Percentiles rank a stretch among this genome's conserved stretches.
Evolutionary conservation across 2,329 filamentous ascomycete genomes (phyloP).

Genomic region (Aspergillus pseudotamarii): DNA sequence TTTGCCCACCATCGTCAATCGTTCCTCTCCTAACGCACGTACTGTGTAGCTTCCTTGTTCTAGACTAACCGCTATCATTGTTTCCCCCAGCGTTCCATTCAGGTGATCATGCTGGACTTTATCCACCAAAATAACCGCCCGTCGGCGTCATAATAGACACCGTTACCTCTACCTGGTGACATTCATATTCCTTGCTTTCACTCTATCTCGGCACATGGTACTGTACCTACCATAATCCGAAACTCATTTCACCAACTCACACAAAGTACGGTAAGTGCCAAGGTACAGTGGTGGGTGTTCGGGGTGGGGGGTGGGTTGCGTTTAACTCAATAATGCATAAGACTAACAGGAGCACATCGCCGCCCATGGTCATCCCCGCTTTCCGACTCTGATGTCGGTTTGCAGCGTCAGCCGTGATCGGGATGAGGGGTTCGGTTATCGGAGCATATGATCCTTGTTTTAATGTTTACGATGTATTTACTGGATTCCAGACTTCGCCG

Average conservation of each 20-base stretch:
- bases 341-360: not conserved
- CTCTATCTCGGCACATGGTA: not conserved
- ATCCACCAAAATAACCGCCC: no score
- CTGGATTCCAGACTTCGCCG: no score
- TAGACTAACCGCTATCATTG: no score
- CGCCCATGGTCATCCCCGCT: not conserved
- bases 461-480: no score
- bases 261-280: not conserved
- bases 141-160: no score
- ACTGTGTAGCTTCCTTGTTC: no score
- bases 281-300: not conserved
- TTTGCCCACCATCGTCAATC: constrained; percentile 1
- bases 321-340: not conserved
- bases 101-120: not conserved
- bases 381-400: not conserved
- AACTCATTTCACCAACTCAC: not conserved
- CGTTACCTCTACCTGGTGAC: not conserved
- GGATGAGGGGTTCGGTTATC: not conserved
- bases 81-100: not conserved
- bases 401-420: not conserved
- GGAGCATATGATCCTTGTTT: not conserved
- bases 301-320: not conserved
- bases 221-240: not conserved
- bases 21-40: not conserved
- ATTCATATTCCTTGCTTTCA: not conserved